A percentile compares a stretch with the other conserved stretches of the same genome.
These are phyloP conservation scores for Powellomyces hirtus DNA, from an alignment of 192 early-diverging fungal genomes.

Conservation along the genomic window DNA sequence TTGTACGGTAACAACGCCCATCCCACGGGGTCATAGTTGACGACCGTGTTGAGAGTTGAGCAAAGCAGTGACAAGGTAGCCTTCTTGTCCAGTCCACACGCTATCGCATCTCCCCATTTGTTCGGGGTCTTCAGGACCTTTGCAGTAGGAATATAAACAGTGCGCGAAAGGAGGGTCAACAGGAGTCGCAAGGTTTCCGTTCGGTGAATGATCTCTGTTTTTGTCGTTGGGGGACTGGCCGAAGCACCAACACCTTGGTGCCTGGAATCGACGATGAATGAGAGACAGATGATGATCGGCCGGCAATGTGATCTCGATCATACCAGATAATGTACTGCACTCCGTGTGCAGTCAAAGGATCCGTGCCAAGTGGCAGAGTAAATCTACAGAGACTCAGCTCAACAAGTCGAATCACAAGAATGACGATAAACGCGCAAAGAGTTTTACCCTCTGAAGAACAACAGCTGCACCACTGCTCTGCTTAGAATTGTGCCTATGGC, in stretches of 20 bases:
- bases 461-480: slow-evolving; percentile 27
- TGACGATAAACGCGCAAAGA: not conserved
- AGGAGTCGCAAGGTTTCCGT: slow-evolving; percentile 78
- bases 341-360: slow-evolving; percentile 23
- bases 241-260: slow-evolving; percentile 42
- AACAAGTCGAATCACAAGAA: not conserved
- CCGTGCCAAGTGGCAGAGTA: slow-evolving; percentile 34
- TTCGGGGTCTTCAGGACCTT: slow-evolving; percentile 51
- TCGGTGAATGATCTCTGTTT: slow-evolving; percentile 70
- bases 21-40: slow-evolving; percentile 78
- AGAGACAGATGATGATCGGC: not conserved
- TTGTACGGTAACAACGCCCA: slow-evolving; percentile 86
- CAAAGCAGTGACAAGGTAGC: slow-evolving; percentile 75
- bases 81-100: slow-evolving; percentile 61
- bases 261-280: not conserved
- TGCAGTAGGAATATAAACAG: slow-evolving; percentile 71
- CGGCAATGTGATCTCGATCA: not conserved
- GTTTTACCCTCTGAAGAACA: slow-evolving; percentile 39
- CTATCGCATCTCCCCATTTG: slow-evolving; percentile 57
- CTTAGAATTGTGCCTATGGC: slow-evolving; percentile 6
- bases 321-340: slow-evolving; percentile 52
- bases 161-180: slow-evolving; percentile 71
- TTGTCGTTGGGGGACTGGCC: slow-evolving; percentile 27
- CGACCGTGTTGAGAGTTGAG: slow-evolving; percentile 80
- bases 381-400: slow-evolving; percentile 14